These are phyloP conservation scores for Dactylellina drechsleri DNA, from an alignment of 2,329 filamentous ascomycete species.

Conservation along the genomic window DNA sequence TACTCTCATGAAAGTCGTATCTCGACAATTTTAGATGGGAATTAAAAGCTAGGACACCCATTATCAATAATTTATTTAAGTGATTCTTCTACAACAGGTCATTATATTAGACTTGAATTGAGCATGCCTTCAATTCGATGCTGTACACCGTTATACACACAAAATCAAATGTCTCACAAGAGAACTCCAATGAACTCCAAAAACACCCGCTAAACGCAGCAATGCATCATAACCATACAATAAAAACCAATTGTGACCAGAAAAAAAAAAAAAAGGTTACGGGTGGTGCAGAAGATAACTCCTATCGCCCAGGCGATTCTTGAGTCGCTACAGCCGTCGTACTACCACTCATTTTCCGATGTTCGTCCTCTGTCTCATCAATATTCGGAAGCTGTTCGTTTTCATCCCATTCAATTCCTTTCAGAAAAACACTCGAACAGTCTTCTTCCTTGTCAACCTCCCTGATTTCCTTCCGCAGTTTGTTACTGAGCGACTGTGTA, in stretches of 20 bases:
- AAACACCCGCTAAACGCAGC: not conserved
- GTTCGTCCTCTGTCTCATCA: conserved; percentile 39
- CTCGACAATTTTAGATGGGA: too few relatives aligned
- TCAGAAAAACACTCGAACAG: conserved; percentile 32
- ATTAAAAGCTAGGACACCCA: too few relatives aligned
- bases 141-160: too few relatives aligned
- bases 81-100: too few relatives aligned
- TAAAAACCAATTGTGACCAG: not conserved
- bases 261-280: not conserved
- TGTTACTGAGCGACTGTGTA: conserved; percentile 50
- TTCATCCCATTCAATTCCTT: conserved; percentile 43
- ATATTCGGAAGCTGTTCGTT: conserved; percentile 42
- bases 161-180: too few relatives aligned
- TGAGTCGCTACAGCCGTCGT: conserved; percentile 49
- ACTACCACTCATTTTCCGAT: conserved; percentile 42
- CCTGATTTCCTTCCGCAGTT: conserved; percentile 42
- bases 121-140: too few relatives aligned
- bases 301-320: conserved; percentile 33
- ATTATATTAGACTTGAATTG: too few relatives aligned
- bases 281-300: not conserved
- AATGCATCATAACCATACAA: not conserved
- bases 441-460: conserved; percentile 43
- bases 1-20: too few relatives aligned
- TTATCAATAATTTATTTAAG: too few relatives aligned
- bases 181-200: not conserved